Base-by-base conservation (phyloP, 2,329 filamentous ascomycete species). In the Ophiosphaerella herpotricha region DNA sequence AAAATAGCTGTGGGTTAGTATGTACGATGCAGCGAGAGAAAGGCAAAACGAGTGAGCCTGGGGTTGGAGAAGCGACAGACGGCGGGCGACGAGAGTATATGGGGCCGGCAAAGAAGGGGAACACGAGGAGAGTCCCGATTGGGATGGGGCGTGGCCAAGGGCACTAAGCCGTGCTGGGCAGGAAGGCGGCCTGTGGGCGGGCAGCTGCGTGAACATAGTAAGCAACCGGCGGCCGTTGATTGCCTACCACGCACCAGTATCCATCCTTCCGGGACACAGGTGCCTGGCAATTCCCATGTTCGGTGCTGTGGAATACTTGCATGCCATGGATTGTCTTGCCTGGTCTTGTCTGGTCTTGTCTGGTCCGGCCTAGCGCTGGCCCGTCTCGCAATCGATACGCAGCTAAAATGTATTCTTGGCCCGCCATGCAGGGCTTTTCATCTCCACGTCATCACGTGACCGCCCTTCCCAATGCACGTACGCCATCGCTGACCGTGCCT, bases 361-460 rank as follows among this genome's bases (percentile, higher is more conserved):
- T 29, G 9, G 26, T 11, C 26, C 8, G 23, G 23, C 6, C 23
- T 14, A 14, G 12, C 31, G 46, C 23, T 8, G 16, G 16, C 18
- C 32, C n/a, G 29, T 31, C n/a, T 47, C 37, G 29, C 39, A 50
- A 52, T 54, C 55, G 46, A 54, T 50, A 57, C 29, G 14, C 16
- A 33, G 44, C 21, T 35, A 37, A 43, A 33, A 38, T 42, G 32
- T 51, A 47, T 48, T 31, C 26, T 40, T 48, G 43, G 39, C 24
- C 21, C 46, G 23, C 16, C 16, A 36, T 43, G 38, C 39, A 33
- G 38, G 39, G 38, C 26, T 39, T 37, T 40, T 23, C 35, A 26
- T 46, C 32, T 47, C 44, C 44, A 47, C 31, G 44, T 47, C 18
- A 29, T 29, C 26, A 29, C 26, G 26, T 29, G 26, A 7, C 33